Evolutionary conservation across 1,139 yeast species (phyloP).

Genomic region (Candida tetrigidarum): DNA sequence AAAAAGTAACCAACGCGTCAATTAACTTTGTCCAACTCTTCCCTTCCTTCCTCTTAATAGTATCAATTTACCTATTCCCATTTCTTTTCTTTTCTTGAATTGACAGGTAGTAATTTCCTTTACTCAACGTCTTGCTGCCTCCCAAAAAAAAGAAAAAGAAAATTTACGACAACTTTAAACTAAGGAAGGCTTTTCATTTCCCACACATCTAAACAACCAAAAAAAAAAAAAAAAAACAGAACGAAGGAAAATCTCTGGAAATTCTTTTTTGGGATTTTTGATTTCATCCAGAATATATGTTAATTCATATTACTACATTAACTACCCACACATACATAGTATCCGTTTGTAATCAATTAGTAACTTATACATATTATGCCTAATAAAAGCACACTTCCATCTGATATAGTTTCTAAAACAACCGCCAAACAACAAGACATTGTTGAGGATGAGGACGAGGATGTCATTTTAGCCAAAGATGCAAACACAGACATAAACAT

Average conservation of each 20-base stretch:
- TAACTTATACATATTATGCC: conserved; percentile 3
- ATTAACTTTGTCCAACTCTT: too few relatives aligned
- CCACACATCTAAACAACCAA: neutral
- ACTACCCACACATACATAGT: too few relatives aligned
- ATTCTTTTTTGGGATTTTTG: too few relatives aligned
- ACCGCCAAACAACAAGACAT: neutral
- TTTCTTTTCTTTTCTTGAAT: too few relatives aligned
- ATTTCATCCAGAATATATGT: neutral
- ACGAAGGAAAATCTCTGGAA: neutral
- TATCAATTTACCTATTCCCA: too few relatives aligned
- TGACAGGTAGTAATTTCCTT: too few relatives aligned
- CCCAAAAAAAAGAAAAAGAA: conserved; percentile 10
- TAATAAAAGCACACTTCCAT: neutral
- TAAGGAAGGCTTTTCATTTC: too few relatives aligned
- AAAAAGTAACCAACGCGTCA: too few relatives aligned
- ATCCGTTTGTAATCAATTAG: neutral
- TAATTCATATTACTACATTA: neutral
- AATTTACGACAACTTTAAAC: too few relatives aligned
- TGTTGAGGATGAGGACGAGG: conserved; percentile 3
- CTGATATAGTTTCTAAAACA: neutral
- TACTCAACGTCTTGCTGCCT: neutral
- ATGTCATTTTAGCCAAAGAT: neutral
- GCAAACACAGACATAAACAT: neutral
- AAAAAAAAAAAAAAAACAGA: conserved; percentile 3
- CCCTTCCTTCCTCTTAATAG: too few relatives aligned